Evolutionary conservation across 2,329 filamentous ascomycete genomes (phyloP).

Genomic region (Aspergillus sp.): DNA sequence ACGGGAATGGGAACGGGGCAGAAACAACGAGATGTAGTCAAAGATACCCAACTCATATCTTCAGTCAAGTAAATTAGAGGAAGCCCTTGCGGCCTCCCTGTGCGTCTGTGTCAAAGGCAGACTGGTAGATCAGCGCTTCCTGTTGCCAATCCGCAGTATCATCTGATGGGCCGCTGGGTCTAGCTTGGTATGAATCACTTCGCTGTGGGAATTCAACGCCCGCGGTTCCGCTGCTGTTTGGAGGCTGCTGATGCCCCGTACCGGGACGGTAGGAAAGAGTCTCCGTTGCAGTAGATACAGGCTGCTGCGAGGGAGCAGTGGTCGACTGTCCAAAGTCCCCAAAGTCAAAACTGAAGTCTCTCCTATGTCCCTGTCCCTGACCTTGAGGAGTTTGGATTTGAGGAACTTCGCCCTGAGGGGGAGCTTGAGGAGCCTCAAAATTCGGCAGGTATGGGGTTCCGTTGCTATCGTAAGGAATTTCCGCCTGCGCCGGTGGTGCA

Average conservation of each 20-base stretch:
- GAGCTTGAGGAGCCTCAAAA: not conserved
- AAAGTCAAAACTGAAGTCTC: conserved; percentile 36
- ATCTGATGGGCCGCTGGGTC: conserved; percentile 20
- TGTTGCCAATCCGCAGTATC: conserved; percentile 41
- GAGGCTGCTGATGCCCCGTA: conserved; percentile 10
- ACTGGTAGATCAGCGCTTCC: conserved; percentile 43
- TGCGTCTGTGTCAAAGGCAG: conserved; percentile 22
- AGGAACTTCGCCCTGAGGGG: no score
- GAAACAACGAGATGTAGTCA: not conserved
- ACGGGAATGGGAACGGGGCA: not conserved
- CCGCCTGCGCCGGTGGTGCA: not conserved
- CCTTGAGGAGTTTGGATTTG: no score
- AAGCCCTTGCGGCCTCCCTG: conserved; percentile 20
- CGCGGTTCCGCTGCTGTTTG: conserved; percentile 30
- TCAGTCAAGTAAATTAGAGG: not conserved
- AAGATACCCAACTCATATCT: not conserved
- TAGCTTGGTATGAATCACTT: conserved; percentile 15
- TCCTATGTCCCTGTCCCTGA: conserved; percentile 15
- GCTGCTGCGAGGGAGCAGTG: conserved; percentile 12
- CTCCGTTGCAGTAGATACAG: conserved; percentile 4
- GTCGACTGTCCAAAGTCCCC: conserved; percentile 23
- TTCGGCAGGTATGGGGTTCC: not conserved
- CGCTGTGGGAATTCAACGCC: conserved; percentile 15
- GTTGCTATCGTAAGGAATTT: conserved; percentile 14
- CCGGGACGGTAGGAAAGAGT: conserved; percentile 15